Evolutionary conservation across 2,329 filamentous ascomycete genomes (phyloP), one percentile per base, ranked within the genome.

Genomic region (Phaeosphaeriaceae sp.): DNA sequence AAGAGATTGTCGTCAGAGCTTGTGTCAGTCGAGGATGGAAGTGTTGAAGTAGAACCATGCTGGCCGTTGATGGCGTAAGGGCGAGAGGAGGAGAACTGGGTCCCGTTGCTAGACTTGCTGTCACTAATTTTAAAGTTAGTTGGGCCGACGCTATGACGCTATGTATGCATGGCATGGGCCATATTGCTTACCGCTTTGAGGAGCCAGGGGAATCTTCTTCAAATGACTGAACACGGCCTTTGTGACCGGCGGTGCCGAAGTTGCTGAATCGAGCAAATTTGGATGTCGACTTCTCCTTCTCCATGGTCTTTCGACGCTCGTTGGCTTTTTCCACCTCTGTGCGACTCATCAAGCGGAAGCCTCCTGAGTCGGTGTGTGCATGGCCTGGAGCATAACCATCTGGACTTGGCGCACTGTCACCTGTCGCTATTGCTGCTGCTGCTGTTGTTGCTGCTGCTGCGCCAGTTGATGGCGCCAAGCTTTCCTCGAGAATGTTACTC

Each of bases 21-120:
- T 20, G 66, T 63, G 48, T 74, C 71, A 30, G 70, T 68, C 11
- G 72, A 72, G n/a, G 72, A 74, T n/a, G 71, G 72, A 30, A 74
- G 67, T 12, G 72, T 74, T 6, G 72, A 74, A 17, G 63, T 70
- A 3, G 71, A 74, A 42, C 70, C 70, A 55, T 65, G 67, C 45
- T 65, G 71, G 52, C 61, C 66, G 51, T 66, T 67, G 47, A 69
- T 64, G 54, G 23, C 23, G 11, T 74, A 74, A 35, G 67, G 66
- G 38, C 70, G 64, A 29, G 67, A 66, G 15, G 61, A 52, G 29
- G 64, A 67, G 49, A 63, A 68, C 50, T 72, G 67, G 36, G 71
- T 71, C 33, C 68, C 70, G 59, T 65, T 74, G 60, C 72, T 74
- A n/a, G 70, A 73, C 51, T 74, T 74, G 62, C 71, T 73, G 51